phyloP scores from a whole-genome alignment of 805 yeast species.

The Ogataea paraovalis region DNA sequence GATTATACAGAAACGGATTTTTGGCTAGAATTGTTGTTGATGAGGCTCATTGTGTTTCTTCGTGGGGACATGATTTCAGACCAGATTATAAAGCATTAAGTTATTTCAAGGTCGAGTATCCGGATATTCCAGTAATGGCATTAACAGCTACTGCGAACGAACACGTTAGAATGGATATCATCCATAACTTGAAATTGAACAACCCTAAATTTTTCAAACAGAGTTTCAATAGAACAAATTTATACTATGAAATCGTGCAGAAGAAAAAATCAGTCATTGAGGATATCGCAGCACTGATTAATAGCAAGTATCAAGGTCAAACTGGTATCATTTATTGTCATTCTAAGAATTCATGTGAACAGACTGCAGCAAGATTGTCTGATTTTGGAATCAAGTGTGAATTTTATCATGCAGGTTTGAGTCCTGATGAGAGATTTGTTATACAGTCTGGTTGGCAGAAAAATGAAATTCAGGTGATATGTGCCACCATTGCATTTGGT shows the following conservation, averaged over 20 bases:
- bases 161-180: conserved; percentile 80
- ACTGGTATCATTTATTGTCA: conserved; percentile 94
- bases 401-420: conserved; percentile 95
- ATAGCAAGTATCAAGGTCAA: conserved; percentile 44
- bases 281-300: conserved; percentile 56
- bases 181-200: conserved; percentile 65
- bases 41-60: conserved; percentile 97
- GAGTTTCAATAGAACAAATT: conserved; percentile 86
- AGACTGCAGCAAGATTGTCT: conserved; percentile 58
- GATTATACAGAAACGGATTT: conserved; percentile 47
- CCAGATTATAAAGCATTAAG: conserved; percentile 88
- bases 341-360: conserved; percentile 85
- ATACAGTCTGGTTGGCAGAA: conserved; percentile 85
- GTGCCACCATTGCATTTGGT: conserved; percentile 98
- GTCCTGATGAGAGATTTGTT: conserved; percentile 60
- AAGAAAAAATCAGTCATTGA: conserved; percentile 56
- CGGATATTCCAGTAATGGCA: conserved; percentile 88
- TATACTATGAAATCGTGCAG: conserved; percentile 70
- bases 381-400: conserved; percentile 63
- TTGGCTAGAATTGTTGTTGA: conserved; percentile 90
- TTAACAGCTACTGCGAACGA: conserved; percentile 96
- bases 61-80: conserved; percentile 98
- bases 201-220: conserved; percentile 70
- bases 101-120: conserved; percentile 67
- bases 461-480: conserved; percentile 67